Base-by-base conservation (phyloP, 352 stramenopile genomes). In the Globisporangium recalcitrans region DNA sequence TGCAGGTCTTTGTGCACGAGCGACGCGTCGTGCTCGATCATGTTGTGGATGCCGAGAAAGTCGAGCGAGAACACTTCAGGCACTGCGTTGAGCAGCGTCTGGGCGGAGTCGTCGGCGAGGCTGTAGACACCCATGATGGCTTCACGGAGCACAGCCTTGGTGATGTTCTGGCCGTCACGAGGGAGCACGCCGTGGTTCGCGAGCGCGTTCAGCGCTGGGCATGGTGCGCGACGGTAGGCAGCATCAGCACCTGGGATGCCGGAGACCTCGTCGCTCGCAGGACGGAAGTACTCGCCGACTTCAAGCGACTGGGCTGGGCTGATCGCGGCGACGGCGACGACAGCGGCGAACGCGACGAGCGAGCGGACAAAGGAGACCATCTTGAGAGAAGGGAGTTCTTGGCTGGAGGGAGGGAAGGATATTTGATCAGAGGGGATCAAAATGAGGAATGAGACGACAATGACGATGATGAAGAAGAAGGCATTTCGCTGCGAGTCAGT, bases 1-100 rank as follows among this genome's bases (percentile, higher is more conserved):
- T 51, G 16, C 44, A 51, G 44, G 44, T n/a, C 44, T 1, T 7
- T 7, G n/a, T 51, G 44, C n/a, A 51, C 44, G 44, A 51, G 44
- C 44, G 81, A 90, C n/a, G 79, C 79, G 56, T 89, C 79, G 58
- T 90, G 80, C 51, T 90, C 81, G 24, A 89, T 74, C 7, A 77
- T 69, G 44, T 81, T 74, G 73, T 86, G 79, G 19, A 71, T 60
- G 6, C 71, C 62, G 9, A 91, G 60, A 48, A 83, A 73, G 1
- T 74, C 68, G 10, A 91, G 73, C 9, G 73, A 78, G 52, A 89
- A 77, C 31, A 69, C 47, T 19, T 42, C 53, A 22, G 76, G 65
- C 48, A 87, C 67, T 1, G 7, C 52, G 52, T 47, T 62, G 11
- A 76, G 62, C 14, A 90, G 67, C 32, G 60, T 67, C 22, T 75